Base-by-base conservation (phyloP, 768 basidiomycete genomes). In the Atractiella rhizophila region DNA sequence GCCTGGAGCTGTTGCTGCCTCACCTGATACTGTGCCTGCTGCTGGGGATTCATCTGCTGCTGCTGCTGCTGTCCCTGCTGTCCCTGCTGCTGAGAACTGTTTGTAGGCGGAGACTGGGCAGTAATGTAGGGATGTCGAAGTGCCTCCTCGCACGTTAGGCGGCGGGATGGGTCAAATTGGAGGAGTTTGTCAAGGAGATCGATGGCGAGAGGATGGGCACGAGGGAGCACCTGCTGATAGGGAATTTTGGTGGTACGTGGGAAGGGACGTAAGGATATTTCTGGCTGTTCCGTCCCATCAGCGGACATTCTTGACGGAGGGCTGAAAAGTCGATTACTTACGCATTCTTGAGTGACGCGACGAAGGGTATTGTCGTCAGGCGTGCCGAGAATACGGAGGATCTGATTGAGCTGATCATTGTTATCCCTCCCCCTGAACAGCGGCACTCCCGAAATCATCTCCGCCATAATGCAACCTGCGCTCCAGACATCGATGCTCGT, bases 401-500 rank as follows among this genome's bases (percentile, higher is more conserved):
- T 98, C 53, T 88, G 83, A 33, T 83, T 66, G n/a, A 98, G 65
- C 57, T 98, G 91, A 58, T 98, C 91, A 49, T 85, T 77, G 54
- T 94, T 94, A 58, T 96, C 91, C 47, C 88, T 66, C 18, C 91
- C 91, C 48, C 88, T 68, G 67, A 98, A 98, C 23, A 98, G 68
- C 21, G 91, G 91, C 5, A 85, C 76, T 2, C 91, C 91, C 16
- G 80, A 75, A 45, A 98, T 96, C 88, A 98, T 96, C 62, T 98
- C 91, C 16, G 91, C 88, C 57, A 98, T 91, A 56, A 98, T 98
- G 57, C 91, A 96, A 9, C 91, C 91, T 43, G 83, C 88, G 12
- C 81, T 85, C 91, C 91, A 98, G 37, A 96, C 78, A 57, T 98
- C 91, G 52, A 98, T 96, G 24, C 80, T 83, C 3, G 91, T 96